These are phyloP conservation scores for Byssochlamys sp. DNA, from an alignment of 2,329 filamentous ascomycete genomes.

Conservation along the genomic window DNA sequence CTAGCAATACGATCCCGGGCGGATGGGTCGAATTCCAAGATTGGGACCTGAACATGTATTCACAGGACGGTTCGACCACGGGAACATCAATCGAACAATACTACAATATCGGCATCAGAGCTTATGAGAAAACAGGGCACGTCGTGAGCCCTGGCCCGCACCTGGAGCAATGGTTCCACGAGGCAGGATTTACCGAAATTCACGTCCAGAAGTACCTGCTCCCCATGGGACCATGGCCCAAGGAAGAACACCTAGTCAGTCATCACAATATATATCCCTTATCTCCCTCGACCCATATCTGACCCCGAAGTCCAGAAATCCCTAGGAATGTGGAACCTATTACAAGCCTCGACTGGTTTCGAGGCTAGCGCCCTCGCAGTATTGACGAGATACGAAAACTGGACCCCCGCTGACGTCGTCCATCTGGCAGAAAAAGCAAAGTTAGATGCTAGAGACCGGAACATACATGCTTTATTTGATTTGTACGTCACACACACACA, in stretches of 20 bases:
- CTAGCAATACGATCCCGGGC: not conserved
- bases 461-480: not conserved
- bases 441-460: not conserved
- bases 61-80: not conserved
- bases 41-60: not conserved
- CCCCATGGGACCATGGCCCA: not conserved
- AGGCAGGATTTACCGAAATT: not conserved
- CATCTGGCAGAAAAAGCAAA: not conserved
- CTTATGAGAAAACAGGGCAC: not conserved
- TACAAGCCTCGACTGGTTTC: not conserved
- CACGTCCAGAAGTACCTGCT: not conserved
- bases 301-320: not conserved
- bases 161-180: not conserved
- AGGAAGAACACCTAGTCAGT: not conserved
- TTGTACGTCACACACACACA: not conserved
- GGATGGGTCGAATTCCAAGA: not conserved
- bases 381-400: not conserved
- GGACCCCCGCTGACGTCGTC: not conserved
- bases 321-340: not conserved
- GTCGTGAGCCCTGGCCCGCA: not conserved
- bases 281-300: not conserved
- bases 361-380: not conserved
- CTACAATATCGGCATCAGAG: not conserved
- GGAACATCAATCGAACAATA: slow-evolving; percentile 7
- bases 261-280: not conserved